Evolutionary conservation across 305 asterid genomes (phyloP).

Genomic region (Caryopteris hybrid): DNA sequence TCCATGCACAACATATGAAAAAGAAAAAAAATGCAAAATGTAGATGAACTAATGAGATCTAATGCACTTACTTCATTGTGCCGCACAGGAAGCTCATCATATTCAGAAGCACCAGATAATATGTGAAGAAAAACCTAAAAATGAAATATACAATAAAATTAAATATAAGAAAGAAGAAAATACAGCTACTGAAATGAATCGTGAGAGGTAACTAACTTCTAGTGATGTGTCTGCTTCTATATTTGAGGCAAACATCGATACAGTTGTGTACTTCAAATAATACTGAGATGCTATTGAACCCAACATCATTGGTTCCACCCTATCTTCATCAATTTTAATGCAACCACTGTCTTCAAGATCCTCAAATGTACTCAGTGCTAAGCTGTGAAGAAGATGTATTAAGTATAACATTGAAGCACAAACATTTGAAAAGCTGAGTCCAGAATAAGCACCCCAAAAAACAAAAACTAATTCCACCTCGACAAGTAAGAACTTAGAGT

Average conservation of each 20-base stretch:
- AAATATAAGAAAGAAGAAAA: not conserved
- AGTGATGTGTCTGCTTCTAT: constrained; percentile 88
- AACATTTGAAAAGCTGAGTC: constrained; percentile 4
- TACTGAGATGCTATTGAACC: constrained; percentile 96
- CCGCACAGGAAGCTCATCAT: constrained; percentile 98
- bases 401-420: constrained; percentile 2
- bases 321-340: constrained; percentile 75
- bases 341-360: constrained; percentile 99
- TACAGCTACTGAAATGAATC: not conserved
- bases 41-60: not conserved
- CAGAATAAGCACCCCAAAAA: constrained; percentile 15
- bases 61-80: constrained; percentile 83
- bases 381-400: constrained; percentile 43
- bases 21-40: not conserved
- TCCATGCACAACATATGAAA: not conserved
- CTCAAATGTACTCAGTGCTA: constrained; percentile 79
- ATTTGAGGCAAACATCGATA: constrained; percentile 95
- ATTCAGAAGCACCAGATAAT: constrained; percentile 92
- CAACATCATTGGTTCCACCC: constrained; percentile 91
- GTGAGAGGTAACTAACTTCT: constrained; percentile 56
- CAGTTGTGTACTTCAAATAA: constrained; percentile 88
- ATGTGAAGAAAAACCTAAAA: constrained; percentile 83
- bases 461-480: constrained; percentile 44
- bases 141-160: constrained; percentile 3
- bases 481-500: constrained; percentile 84